A percentile compares a stretch with the other conserved stretches of the same genome.
These are phyloP conservation scores for Colletotrichum sojae DNA, from an alignment of 2,329 filamentous ascomycete species.

Conservation along the genomic window DNA sequence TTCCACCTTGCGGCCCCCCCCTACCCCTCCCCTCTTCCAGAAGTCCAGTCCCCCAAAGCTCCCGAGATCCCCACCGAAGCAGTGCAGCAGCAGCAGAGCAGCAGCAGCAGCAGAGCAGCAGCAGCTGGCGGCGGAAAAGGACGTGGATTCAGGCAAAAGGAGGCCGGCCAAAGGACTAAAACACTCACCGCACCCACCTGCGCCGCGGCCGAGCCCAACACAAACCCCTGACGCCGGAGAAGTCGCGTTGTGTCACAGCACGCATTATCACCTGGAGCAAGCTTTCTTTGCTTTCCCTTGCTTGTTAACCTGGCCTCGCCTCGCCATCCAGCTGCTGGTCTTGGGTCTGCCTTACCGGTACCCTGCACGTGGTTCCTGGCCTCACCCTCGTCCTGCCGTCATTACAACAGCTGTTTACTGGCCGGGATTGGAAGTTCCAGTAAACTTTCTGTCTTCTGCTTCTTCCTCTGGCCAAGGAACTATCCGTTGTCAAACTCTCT, in stretches of 20 bases:
- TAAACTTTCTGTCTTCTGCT: constrained; percentile 33
- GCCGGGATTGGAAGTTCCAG: constrained; percentile 27
- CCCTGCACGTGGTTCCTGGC: constrained; percentile 5
- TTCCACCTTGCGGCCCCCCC: constrained; percentile 15
- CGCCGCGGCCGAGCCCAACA: constrained; percentile 30
- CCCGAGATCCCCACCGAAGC: constrained; percentile 6
- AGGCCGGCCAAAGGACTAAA: constrained; percentile 6
- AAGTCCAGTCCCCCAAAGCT: not conserved
- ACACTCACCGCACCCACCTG: constrained; percentile 23
- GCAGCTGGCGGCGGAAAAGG: constrained; percentile 11
- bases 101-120: too few relatives aligned
- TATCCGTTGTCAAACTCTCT: constrained; percentile 24
- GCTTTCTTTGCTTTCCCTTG: constrained; percentile 8
- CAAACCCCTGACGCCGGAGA: constrained; percentile 38
- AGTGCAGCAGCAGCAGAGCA: too few relatives aligned
- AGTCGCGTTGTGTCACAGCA: constrained; percentile 36
- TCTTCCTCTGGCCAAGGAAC: constrained; percentile 13
- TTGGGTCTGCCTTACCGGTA: too few relatives aligned
- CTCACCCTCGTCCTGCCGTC: constrained; percentile 34
- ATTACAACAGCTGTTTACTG: constrained; percentile 12
- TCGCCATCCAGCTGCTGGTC: not conserved
- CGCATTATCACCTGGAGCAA: constrained; percentile 18
- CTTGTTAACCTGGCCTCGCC: constrained; percentile 7
- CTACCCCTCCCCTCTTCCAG: constrained; percentile 6
- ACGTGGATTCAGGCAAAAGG: constrained; percentile 14